A percentile compares a stretch with the other conserved stretches of the same genome.
These are phyloP conservation scores for Citrullus colocynthis DNA, from an alignment of 306 rosid genomes.

Conservation along the genomic window DNA sequence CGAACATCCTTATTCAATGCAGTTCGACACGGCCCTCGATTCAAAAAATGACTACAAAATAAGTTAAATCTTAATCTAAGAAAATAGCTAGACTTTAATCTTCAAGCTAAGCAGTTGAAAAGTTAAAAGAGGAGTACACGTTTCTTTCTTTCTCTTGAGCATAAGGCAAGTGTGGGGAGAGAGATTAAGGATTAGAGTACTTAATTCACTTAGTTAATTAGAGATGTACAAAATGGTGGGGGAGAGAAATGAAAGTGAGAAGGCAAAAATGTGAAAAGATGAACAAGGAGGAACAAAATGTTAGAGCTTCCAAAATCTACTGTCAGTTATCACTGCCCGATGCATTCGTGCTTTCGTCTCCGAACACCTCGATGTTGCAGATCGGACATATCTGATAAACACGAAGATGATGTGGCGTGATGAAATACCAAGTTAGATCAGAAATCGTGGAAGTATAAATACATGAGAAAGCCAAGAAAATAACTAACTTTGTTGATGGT, in stretches of 20 bases:
- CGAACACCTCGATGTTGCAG: conserved; percentile 81
- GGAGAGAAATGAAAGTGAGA: not conserved
- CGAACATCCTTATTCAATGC: not conserved
- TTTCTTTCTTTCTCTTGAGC: not conserved
- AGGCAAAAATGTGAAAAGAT: not conserved
- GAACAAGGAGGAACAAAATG: not conserved
- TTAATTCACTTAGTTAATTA: not conserved
- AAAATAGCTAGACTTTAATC: not conserved
- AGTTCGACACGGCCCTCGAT: not conserved
- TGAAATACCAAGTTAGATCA: not conserved
- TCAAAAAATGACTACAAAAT: not conserved
- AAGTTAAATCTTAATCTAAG: not conserved
- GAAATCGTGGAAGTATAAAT: not conserved
- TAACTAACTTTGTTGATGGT: conserved; percentile 66
- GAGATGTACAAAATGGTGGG: conserved; percentile 4
- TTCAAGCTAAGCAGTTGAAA: not conserved
- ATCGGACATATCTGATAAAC: conserved; percentile 70
- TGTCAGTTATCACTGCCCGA: conserved; percentile 7
- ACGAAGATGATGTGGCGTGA: not conserved
- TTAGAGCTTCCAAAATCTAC: conserved; percentile 5
- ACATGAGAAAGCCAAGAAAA: not conserved
- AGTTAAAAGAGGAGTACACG: not conserved
- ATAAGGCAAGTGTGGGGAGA: not conserved
- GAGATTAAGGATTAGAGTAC: not conserved
- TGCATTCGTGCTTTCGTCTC: conserved; percentile 34